Percentiles rank a stretch among this genome's conserved stretches.
These are phyloP conservation scores for Edaphochlamys debaryana DNA, from an alignment of 139 green algal species.

Conservation along the genomic window DNA sequence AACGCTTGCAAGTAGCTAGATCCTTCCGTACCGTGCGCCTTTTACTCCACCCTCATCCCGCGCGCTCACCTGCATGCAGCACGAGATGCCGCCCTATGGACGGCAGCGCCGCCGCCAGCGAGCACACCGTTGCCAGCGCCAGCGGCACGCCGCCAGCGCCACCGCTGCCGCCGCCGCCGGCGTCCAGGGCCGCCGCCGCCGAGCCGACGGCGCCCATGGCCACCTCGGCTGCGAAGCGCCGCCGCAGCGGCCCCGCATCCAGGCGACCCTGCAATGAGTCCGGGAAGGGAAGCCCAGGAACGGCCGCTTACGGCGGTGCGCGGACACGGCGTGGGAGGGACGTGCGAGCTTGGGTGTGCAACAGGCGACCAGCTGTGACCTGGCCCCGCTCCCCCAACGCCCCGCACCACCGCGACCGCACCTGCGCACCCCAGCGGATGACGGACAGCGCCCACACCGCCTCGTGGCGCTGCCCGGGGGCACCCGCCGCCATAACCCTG, in stretches of 20 bases:
- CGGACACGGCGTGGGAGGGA: background rate
- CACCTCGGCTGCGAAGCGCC: slow-evolving; percentile 46
- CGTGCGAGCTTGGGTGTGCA: background rate
- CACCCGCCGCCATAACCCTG: slow-evolving; percentile 29
- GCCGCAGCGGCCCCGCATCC: slow-evolving; percentile 39
- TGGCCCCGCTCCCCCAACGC: too few relatives aligned
- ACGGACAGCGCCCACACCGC: slow-evolving; percentile 71
- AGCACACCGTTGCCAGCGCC: background rate
- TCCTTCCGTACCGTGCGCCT: too few relatives aligned
- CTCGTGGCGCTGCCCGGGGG: slow-evolving; percentile 48
- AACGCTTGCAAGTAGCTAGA: too few relatives aligned
- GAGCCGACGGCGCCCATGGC: slow-evolving; percentile 33
- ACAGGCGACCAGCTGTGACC: too few relatives aligned
- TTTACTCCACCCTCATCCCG: background rate
- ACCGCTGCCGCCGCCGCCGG: background rate
- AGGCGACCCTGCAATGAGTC: slow-evolving; percentile 29
- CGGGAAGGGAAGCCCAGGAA: background rate
- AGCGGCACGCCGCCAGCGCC: background rate
- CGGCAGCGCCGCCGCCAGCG: background rate
- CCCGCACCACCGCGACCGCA: background rate
- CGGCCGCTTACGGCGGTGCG: background rate
- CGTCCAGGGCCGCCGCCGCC: background rate
- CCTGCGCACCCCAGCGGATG: slow-evolving; percentile 62
- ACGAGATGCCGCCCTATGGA: background rate
- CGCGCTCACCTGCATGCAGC: background rate